Conservation (phyloP, 2,329 filamentous ascomycete species). For the Colletotrichum sp. region DNA sequence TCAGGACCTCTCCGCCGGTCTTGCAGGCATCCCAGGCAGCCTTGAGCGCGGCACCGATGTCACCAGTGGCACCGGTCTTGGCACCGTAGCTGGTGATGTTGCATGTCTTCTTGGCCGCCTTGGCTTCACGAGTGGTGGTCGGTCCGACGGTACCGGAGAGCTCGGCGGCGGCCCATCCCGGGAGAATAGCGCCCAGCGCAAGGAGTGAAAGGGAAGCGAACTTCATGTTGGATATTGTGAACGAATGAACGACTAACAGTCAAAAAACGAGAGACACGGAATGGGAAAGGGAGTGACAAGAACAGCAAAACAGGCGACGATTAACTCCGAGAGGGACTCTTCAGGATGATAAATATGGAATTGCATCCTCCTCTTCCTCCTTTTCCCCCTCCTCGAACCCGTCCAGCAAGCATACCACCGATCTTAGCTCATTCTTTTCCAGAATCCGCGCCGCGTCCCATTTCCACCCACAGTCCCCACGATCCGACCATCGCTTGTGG, state of each 20-base stretch:
- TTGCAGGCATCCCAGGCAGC: constrained; percentile 42
- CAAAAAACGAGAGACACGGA: not conserved
- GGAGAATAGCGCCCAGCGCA: constrained; percentile 15
- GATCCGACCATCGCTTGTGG: constrained; percentile 2
- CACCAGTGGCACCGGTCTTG: constrained; percentile 49
- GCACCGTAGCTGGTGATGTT: constrained; percentile 55
- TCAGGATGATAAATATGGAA: not conserved
- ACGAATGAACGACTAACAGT: constrained; percentile 3
- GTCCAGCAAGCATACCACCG: not conserved
- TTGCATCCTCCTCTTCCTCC: not conserved
- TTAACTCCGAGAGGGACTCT: not conserved
- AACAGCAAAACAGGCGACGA: not conserved
- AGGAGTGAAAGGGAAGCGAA: constrained; percentile 9
- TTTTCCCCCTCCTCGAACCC: not conserved
- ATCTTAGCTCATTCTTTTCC: not conserved
- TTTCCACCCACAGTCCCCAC: not conserved
- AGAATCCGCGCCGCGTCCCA: not conserved
- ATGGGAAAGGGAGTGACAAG: not conserved
- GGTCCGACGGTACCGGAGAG: constrained; percentile 29
- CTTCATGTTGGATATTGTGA: not conserved
- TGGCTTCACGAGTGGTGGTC: constrained; percentile 27
- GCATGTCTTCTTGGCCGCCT: constrained; percentile 39
- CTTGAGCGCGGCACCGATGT: constrained; percentile 35
- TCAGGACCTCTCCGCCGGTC: constrained; percentile 50
- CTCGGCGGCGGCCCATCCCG: constrained; percentile 22